Conservation (phyloP, 805 yeast genomes). For the Candida ipomoeae region DNA sequence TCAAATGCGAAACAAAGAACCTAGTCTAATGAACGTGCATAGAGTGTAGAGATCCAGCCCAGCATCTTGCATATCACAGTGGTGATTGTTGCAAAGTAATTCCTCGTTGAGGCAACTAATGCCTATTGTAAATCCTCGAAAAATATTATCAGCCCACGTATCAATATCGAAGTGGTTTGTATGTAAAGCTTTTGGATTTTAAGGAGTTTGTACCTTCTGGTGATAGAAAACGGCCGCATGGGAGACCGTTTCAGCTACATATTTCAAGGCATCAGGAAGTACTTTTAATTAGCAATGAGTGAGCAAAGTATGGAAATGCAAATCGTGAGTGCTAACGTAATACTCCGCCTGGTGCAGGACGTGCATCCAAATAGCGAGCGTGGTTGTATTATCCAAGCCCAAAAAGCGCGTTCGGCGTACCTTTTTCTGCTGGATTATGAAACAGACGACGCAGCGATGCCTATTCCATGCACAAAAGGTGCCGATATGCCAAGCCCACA, state of each 20-base stretch:
- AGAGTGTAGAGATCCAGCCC: neutral
- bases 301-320: neutral
- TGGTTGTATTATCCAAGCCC: neutral
- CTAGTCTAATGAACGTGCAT: neutral
- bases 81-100: neutral
- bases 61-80: neutral
- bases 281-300: neutral
- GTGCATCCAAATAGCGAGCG: neutral
- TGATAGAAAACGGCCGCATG: neutral
- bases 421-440: neutral
- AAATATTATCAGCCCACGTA: neutral
- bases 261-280: neutral
- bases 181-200: neutral
- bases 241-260: neutral
- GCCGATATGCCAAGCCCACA: slow-evolving; percentile 2
- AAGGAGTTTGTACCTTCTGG: neutral
- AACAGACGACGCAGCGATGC: neutral
- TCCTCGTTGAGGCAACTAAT: neutral
- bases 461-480: neutral
- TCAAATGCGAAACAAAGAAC: neutral
- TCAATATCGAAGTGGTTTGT: neutral
- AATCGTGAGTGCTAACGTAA: neutral
- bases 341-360: neutral
- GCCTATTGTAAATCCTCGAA: neutral
- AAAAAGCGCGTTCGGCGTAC: neutral